Conservation (phyloP, 2,329 filamentous ascomycete species). For the Verticillium nonalfalfae region DNA sequence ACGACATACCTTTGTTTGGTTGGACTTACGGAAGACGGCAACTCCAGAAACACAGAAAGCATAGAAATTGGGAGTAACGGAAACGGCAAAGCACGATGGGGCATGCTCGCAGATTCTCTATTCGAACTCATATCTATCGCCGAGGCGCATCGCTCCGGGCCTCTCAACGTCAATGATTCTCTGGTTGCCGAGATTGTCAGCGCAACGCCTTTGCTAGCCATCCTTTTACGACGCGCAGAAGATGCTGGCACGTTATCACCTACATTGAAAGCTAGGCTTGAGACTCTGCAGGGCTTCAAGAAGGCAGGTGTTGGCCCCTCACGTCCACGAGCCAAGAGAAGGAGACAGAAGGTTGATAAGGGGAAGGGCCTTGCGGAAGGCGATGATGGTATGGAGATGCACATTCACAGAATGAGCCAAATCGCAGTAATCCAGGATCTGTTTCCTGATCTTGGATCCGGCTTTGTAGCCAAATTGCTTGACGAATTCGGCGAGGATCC, state of each 20-base stretch:
- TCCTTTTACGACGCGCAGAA: slow-evolving; percentile 50
- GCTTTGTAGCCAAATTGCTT: slow-evolving; percentile 72
- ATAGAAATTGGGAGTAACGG: not conserved
- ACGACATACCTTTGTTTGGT: slow-evolving; percentile 70
- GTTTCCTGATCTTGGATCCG: slow-evolving; percentile 80
- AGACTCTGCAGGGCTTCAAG: slow-evolving; percentile 53
- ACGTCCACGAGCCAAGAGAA: slow-evolving; percentile 46
- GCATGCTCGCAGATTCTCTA: slow-evolving; percentile 74
- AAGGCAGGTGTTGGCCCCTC: slow-evolving; percentile 44
- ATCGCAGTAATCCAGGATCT: slow-evolving; percentile 90
- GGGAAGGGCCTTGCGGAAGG: slow-evolving; percentile 49
- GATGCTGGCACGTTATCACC: slow-evolving; percentile 40
- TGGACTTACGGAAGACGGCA: slow-evolving; percentile 52
- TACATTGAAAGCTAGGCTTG: slow-evolving; percentile 54
- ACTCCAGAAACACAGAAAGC: not conserved
- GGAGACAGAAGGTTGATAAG: slow-evolving; percentile 41
- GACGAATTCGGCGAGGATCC: slow-evolving; percentile 73
- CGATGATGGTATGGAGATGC: slow-evolving; percentile 42
- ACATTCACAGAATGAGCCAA: slow-evolving; percentile 76
- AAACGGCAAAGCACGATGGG: slow-evolving; percentile 54
- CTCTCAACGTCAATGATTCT: slow-evolving; percentile 55
- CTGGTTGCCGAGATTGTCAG: slow-evolving; percentile 80
- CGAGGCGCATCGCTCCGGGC: slow-evolving; percentile 53
- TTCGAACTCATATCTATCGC: slow-evolving; percentile 72
- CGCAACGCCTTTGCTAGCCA: slow-evolving; percentile 66